Conservation (phyloP, 345 rosid genomes). For the Moricandia moricandioides region DNA sequence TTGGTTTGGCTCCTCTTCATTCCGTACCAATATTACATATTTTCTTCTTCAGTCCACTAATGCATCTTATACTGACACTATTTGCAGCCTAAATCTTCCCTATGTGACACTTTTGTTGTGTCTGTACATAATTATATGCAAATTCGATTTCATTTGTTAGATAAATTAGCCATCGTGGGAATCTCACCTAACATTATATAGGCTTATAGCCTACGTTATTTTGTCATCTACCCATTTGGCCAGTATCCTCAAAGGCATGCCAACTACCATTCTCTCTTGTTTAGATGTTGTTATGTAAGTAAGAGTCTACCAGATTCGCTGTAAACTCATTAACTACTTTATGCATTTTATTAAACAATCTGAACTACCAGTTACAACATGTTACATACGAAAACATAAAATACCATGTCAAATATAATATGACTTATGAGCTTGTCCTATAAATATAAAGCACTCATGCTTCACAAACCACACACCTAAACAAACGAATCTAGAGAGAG, state of each 20-base stretch:
- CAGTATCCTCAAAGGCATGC: background rate
- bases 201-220: background rate
- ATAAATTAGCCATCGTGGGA: background rate
- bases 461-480: slow-evolving; percentile 6
- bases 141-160: background rate
- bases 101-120: slow-evolving; percentile 5
- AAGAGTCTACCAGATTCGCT: background rate
- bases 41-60: background rate
- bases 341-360: background rate
- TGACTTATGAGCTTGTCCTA: background rate
- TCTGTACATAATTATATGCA: background rate
- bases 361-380: background rate
- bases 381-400: background rate
- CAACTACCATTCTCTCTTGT: slow-evolving; percentile 10
- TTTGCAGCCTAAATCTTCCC: background rate
- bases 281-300: background rate
- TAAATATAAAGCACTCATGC: slow-evolving; percentile 8
- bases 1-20: background rate
- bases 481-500: slow-evolving; percentile 3
- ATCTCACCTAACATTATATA: background rate
- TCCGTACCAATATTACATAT: background rate
- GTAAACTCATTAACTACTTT: background rate
- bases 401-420: background rate
- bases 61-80: background rate
- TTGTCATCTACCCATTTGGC: slow-evolving; percentile 10